phyloP scores from a whole-genome alignment of 768 basidiomycete species.

The Coprinopsis strossmayeri region DNA sequence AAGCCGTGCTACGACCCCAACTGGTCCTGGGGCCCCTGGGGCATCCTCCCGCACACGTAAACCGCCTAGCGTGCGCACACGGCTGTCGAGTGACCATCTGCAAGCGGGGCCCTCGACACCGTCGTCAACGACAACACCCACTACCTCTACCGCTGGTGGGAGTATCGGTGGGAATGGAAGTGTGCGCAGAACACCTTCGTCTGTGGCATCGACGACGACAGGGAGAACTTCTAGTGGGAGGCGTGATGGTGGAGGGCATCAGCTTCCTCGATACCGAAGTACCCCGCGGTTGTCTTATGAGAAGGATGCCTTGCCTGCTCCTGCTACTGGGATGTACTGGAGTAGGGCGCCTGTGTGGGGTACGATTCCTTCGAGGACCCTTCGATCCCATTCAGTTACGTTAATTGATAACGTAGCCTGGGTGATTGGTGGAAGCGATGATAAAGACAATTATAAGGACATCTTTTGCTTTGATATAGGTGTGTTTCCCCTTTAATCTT shows the following conservation, averaged over 20 bases:
- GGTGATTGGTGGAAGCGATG: slow-evolving; percentile 88
- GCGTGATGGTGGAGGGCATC: too few relatives aligned
- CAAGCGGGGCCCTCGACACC: background rate
- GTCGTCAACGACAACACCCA: background rate
- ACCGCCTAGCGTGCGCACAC: slow-evolving; percentile 5
- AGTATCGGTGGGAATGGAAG: background rate
- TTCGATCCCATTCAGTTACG: slow-evolving; percentile 82
- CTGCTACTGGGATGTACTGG: slow-evolving; percentile 82
- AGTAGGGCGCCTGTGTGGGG: slow-evolving; percentile 79
- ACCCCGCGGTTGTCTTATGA: slow-evolving; percentile 58
- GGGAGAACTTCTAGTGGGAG: too few relatives aligned
- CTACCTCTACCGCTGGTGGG: background rate
- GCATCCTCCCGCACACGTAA: background rate
- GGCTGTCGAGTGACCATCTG: slow-evolving; percentile 7
- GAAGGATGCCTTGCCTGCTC: slow-evolving; percentile 49
- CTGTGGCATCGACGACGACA: too few relatives aligned
- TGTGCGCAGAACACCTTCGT: background rate
- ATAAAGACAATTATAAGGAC: slow-evolving; percentile 65
- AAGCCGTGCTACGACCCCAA: background rate
- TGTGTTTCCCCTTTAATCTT: slow-evolving; percentile 20
- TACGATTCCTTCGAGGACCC: slow-evolving; percentile 50
- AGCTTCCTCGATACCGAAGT: slow-evolving; percentile 13
- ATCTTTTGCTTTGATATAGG: slow-evolving; percentile 85
- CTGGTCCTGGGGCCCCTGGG: background rate
- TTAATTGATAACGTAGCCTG: slow-evolving; percentile 79